Evolutionary conservation across 257 asterid genomes (phyloP).

Genomic region (Linderniella brevidens): DNA sequence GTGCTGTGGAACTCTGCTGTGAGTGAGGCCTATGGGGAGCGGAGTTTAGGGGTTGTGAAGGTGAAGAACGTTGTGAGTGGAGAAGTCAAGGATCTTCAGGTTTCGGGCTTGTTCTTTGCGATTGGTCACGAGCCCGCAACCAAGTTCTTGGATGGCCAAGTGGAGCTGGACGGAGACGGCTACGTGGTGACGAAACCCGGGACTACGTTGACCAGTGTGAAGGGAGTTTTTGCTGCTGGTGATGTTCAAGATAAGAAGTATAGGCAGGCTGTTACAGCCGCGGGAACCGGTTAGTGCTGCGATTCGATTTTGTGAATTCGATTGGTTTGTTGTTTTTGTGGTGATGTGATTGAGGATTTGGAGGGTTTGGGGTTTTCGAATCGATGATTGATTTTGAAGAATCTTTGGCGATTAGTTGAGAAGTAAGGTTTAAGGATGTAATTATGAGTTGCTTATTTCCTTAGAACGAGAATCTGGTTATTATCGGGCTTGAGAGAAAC

Average conservation of each 20-base stretch:
- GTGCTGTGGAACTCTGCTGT: slow-evolving; percentile 66
- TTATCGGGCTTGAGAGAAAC: too few species aligned
- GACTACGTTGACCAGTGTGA: slow-evolving; percentile 60
- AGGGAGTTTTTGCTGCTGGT: slow-evolving; percentile 97
- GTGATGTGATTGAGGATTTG: too few species aligned
- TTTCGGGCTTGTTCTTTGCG: slow-evolving; percentile 72
- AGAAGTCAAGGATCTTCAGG: slow-evolving; percentile 44
- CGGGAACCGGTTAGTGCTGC: slow-evolving; percentile 66
- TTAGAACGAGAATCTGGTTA: too few species aligned
- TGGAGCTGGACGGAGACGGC: slow-evolving; percentile 78
- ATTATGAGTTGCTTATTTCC: too few species aligned
- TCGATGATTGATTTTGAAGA: slow-evolving; percentile 13
- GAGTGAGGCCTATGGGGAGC: slow-evolving; percentile 67
- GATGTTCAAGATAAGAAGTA: slow-evolving; percentile 98
- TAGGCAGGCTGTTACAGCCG: slow-evolving; percentile 93
- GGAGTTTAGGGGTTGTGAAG: slow-evolving; percentile 53
- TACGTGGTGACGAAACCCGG: slow-evolving; percentile 70
- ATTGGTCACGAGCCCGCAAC: slow-evolving; percentile 96
- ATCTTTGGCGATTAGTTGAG: slow-evolving; percentile 20
- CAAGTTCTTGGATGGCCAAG: slow-evolving; percentile 67
- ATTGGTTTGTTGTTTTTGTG: too few species aligned
- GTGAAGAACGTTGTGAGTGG: slow-evolving; percentile 54
- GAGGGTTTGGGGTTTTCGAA: too few species aligned
- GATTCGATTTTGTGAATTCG: background rate
- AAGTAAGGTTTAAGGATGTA: too few species aligned